Percentiles rank a stretch among this genome's conserved stretches.
These are phyloP conservation scores for Cytospora piceicola DNA, from an alignment of 2,329 filamentous ascomycete genomes.

Conservation along the genomic window DNA sequence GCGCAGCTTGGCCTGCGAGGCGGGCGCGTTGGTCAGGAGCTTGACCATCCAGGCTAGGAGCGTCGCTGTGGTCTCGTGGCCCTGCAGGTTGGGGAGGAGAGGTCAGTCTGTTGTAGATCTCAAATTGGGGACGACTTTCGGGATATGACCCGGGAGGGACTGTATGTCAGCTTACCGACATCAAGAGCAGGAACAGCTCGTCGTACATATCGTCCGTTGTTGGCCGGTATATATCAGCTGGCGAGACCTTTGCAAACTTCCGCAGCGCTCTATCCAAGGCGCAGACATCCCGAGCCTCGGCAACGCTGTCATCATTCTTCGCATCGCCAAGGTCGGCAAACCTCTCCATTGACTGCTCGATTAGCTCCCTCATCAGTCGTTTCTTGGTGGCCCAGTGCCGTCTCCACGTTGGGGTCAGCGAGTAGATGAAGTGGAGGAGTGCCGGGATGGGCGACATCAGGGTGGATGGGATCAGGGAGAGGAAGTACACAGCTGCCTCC, in stretches of 20 bases:
- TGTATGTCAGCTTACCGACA: constrained; percentile 19
- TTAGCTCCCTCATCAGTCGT: constrained; percentile 13
- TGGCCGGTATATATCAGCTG: constrained; percentile 15
- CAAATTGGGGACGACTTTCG: not conserved
- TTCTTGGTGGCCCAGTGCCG: constrained; percentile 23
- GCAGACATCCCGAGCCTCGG: constrained; percentile 19
- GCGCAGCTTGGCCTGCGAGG: constrained; percentile 20
- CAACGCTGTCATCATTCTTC: constrained; percentile 1
- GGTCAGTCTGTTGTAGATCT: not conserved
- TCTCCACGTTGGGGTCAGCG: constrained; percentile 25
- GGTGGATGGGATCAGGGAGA: constrained; percentile 18
- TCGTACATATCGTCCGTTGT: constrained; percentile 27
- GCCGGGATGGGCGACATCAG: constrained; percentile 20
- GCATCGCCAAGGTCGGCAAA: constrained; percentile 18
- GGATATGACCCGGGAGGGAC: not conserved
- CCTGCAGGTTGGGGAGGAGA: not conserved
- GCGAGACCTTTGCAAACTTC: constrained; percentile 21
- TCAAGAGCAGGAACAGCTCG: constrained; percentile 23
- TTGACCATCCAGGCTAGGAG: constrained; percentile 28
- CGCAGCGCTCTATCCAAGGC: constrained; percentile 23
- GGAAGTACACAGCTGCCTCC: constrained; percentile 21
- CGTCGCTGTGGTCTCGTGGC: constrained; percentile 27
- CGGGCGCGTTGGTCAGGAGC: constrained; percentile 20
- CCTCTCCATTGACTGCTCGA: constrained; percentile 13
- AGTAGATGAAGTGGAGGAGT: constrained; percentile 20